Base-by-base conservation (phyloP, 2,329 filamentous ascomycete genomes). In the Zymoseptoria passerinii region DNA sequence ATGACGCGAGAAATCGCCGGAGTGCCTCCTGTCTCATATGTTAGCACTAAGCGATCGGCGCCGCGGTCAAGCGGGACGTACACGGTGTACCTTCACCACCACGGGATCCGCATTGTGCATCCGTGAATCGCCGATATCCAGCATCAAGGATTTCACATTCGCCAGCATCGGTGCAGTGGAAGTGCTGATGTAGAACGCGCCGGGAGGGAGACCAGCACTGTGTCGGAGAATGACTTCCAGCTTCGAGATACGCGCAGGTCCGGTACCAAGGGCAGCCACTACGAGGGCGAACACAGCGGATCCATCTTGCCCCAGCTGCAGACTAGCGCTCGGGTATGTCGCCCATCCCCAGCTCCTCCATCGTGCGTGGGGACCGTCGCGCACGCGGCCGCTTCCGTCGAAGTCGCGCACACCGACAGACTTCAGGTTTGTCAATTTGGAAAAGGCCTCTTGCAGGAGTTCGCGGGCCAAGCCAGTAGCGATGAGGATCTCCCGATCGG, bases 331-430 rank as follows among this genome's bases (percentile, higher is more conserved):
- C 16, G 20, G 28, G 28, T 40, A 57, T 6, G 50, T 48, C 1
- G 62, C 62, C 66, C 62, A 67, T 9, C 83, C 82, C 63, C 84
- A 86, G 67, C 82, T 83, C 7, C 69, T 72, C 84, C 84, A 87
- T 0, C 64, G 57, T 0, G 63, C 66, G 5, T 55, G 52, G 13
- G 65, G 59, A 6, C 70, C 71, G 35, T 87, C 84, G 2, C 84
- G 79, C 10, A 66, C 66, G 4, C 83, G 80, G 8, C 69, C 76
- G 0, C 4, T 20, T 0, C 80, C 80, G 65, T 80, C 74, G 70
- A 81, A 86, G 66, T 87, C 82, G 18, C 85, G 79, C 23, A 88
- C 72, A 23, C 82, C 80, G 13, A 88, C 69, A 0, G 77, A 81
- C 28, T 80, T 71, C 4, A 87, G 77, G 56, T 82, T 81, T 0